Conservation (phyloP, 192 early-diverging fungal genomes). For the Mortierella hygrophila region DNA sequence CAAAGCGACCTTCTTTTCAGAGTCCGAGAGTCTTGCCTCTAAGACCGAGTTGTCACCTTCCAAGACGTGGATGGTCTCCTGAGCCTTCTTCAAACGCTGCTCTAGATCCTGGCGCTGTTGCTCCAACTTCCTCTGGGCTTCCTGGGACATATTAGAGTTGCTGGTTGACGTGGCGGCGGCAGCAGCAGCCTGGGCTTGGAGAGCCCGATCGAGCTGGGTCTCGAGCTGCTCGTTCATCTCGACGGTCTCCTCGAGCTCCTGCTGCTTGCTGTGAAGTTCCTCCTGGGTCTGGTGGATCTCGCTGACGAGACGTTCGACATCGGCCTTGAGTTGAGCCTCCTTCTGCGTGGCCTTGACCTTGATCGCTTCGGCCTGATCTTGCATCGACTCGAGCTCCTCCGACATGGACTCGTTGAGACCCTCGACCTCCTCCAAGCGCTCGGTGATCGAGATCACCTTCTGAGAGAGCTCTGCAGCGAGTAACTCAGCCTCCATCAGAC, state of each 20-base stretch:
- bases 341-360: slow-evolving; percentile 13
- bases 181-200: slow-evolving; percentile 30
- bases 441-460: slow-evolving; percentile 45
- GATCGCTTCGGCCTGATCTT: slow-evolving; percentile 15
- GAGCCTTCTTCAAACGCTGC: slow-evolving; percentile 30
- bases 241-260: slow-evolving; percentile 28
- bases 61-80: slow-evolving; percentile 23
- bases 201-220: slow-evolving; percentile 33
- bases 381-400: slow-evolving; percentile 36
- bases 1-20: slow-evolving; percentile 47
- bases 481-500: slow-evolving; percentile 44
- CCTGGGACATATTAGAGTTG: background rate
- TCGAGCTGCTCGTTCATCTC: slow-evolving; percentile 49
- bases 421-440: slow-evolving; percentile 36
- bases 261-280: slow-evolving; percentile 19
- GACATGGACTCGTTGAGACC: slow-evolving; percentile 30
- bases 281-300: slow-evolving; percentile 49
- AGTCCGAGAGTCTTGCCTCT: slow-evolving; percentile 28
- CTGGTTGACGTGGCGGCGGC: slow-evolving; percentile 10
- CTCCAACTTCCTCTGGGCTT: slow-evolving; percentile 13
- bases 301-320: slow-evolving; percentile 40
- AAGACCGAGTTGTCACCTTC: slow-evolving; percentile 42
- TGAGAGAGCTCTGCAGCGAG: slow-evolving; percentile 44
- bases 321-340: slow-evolving; percentile 39
- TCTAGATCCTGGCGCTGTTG: slow-evolving; percentile 37